Evolutionary conservation across 129 eudicot species (phyloP), one percentile per base, ranked within the genome.

Genomic region (Glebionis coronaria): DNA sequence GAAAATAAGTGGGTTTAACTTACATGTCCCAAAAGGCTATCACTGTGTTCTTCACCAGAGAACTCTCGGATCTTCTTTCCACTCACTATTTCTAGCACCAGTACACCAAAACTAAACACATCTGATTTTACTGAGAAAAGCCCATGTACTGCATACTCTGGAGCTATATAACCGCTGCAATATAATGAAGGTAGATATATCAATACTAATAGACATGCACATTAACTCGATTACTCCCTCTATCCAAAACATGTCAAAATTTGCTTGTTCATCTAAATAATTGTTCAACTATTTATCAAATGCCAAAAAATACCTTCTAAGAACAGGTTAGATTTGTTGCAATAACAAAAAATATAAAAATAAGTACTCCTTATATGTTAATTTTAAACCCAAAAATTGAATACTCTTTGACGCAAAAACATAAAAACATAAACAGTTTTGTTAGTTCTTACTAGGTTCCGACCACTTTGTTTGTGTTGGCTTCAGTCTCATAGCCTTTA

Each of bases 381-480:
- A 23, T 23, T 2, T 23, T 0, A 23, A 23, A 23, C 25, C 25
- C 25, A 23, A 23, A 23, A 23, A 23, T 0, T 23, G 25, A 23
- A 23, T 23, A 23, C 25, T 23, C 25, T 23, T 23, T 23, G 25
- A 23, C 25, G 25, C 1, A 23, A 23, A 23, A 23, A 23, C 25
- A 23, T 23, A n/a, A 23, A 23, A n/a, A n/a, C n/a, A n/a, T n/a
- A n/a, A n/a, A 23, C 25, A 23, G 25, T 23, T 23, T 23, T 23
- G 25, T 23, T 23, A 23, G 25, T 50, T 16, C 61, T 63, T 71
- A 78, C 82, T 56, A 71, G 35, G 78, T 71, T 65, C 78, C 82
- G 4, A 78, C 77, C 20, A 78, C 62, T 47, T 66, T 71, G 16
- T 57, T 71, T 14, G 82, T 71, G 53, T 78, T 78, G 1, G 69